phyloP scores from a whole-genome alignment of 2,329 filamentous ascomycete species.

The Dothiorella sarmentorum region DNA sequence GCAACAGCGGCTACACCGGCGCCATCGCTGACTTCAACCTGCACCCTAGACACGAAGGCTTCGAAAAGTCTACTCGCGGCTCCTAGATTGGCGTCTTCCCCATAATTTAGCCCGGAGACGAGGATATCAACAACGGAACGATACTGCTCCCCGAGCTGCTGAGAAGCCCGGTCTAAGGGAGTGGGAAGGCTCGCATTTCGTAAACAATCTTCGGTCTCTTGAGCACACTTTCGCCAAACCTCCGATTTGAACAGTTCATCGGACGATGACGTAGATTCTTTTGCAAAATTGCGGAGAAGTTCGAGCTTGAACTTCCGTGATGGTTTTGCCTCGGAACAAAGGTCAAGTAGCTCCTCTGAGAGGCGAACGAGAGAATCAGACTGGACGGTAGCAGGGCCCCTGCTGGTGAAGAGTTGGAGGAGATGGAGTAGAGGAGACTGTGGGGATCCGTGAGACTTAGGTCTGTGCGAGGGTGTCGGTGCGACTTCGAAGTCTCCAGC shows the following conservation, averaged over 20 bases:
- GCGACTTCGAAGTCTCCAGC: constrained; percentile 60
- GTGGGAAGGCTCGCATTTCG: background rate
- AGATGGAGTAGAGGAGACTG: constrained; percentile 65
- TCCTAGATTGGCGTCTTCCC: constrained; percentile 25
- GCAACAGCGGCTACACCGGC: constrained; percentile 66
- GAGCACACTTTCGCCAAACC: constrained; percentile 27
- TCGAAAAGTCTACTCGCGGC: constrained; percentile 50
- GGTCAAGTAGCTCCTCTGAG: background rate
- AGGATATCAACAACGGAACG: constrained; percentile 67
- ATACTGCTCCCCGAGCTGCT: constrained; percentile 62
- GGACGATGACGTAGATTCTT: constrained; percentile 24
- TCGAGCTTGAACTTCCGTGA: constrained; percentile 33
- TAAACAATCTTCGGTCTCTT: background rate
- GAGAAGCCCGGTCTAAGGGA: background rate
- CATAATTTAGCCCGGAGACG: constrained; percentile 52
- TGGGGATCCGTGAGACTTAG: constrained; percentile 44
- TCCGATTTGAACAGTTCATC: constrained; percentile 24
- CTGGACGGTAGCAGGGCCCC: constrained; percentile 21
- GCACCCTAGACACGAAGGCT: constrained; percentile 44
- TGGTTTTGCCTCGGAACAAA: constrained; percentile 7
- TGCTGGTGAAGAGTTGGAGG: constrained; percentile 56
- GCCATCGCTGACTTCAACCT: constrained; percentile 55
- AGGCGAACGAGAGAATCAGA: background rate
- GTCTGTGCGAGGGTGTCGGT: constrained; percentile 63
- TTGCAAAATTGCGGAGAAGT: constrained; percentile 36